Base-by-base conservation (phyloP, 352 stramenopile species). In the Phytopythium cucurbitacearum region DNA sequence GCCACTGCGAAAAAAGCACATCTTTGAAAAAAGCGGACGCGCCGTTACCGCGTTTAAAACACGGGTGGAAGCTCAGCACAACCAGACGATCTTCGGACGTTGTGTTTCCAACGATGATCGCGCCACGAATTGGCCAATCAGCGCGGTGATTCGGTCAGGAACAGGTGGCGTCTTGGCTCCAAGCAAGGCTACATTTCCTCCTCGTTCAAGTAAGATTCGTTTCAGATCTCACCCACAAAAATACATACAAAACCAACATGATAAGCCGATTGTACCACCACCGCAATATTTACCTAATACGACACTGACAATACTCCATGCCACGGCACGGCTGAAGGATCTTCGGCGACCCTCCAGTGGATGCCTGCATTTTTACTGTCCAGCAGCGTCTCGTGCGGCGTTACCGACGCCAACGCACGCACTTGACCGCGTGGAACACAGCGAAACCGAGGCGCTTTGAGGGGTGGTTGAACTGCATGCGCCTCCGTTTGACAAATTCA, bases 171-270 rank as follows among this genome's bases (percentile, higher is more conserved):
- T 28, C 21, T 28, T 28, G 62, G 59, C 47, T 64, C 61, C 48
- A 60, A 60, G 43, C 48, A 16, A 39, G 5, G 5, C n/a, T 5
- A 59, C 52, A 47, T 42, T 53, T 10, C 5, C 1, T n/a, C 3
- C 12, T n/a, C n/a, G 53, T 0, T 13, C 48, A 71, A 67, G 63
- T 71, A 50, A 11, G 42, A 53, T 43, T 48, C 33, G 60, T 63
- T 67, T 64, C 57, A 8, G 28, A 49, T 44, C 48, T 69, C 52
- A 69, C 61, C 65, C 65, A 67, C 64, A 64, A 70, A 73, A 67
- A 21, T 12, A 10, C 35, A 28, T 28, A 43, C n/a, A 42, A 4
- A 1, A 7, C 7, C 46, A 42, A 35, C 42, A 32, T 16, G 11
- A 16, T 34, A n/a, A 33, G 46, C 34, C n/a, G 46, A 52, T 52